phyloP scores from a whole-genome alignment of 768 basidiomycete genomes.

The Calvatia gigantea region DNA sequence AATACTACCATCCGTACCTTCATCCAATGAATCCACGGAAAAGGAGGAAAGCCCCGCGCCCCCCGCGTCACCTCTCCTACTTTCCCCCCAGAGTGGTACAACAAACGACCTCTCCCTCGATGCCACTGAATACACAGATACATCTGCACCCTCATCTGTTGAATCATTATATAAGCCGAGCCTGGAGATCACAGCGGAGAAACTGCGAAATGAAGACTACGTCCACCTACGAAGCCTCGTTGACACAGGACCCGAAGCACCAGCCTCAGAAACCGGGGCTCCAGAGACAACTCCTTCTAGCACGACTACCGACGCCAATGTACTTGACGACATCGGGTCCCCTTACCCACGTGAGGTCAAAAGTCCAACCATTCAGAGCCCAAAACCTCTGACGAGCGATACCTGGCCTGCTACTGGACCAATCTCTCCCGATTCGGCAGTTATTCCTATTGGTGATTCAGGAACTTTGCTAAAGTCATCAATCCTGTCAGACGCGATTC shows the following conservation, averaged over 20 bases:
- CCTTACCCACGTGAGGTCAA: not conserved
- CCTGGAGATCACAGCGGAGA: not conserved
- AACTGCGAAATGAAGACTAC: not conserved
- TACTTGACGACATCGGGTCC: not conserved
- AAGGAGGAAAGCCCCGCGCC: not conserved
- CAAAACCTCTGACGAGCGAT: conserved; percentile 30
- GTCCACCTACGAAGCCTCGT: not conserved
- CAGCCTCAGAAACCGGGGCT: not conserved
- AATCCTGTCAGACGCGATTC: conserved; percentile 38
- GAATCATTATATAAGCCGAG: not conserved
- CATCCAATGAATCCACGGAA: not conserved
- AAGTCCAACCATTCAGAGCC: not conserved
- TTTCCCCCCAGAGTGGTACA: not conserved
- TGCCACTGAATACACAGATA: not conserved
- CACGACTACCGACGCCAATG: not conserved
- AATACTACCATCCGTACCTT: not conserved
- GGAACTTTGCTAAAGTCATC: conserved; percentile 73
- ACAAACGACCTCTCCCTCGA: not conserved
- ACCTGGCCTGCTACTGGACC: conserved; percentile 21
- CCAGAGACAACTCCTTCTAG: not conserved
- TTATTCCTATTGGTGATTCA: conserved; percentile 51
- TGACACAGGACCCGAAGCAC: not conserved
- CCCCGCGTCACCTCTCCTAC: not conserved
- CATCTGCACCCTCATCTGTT: no score
- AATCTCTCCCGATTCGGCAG: conserved; percentile 24